Percentiles rank a stretch among this genome's conserved stretches.
These are phyloP conservation scores for Deinandra increscens DNA, from an alignment of 129 eudicot genomes.

Conservation along the genomic window DNA sequence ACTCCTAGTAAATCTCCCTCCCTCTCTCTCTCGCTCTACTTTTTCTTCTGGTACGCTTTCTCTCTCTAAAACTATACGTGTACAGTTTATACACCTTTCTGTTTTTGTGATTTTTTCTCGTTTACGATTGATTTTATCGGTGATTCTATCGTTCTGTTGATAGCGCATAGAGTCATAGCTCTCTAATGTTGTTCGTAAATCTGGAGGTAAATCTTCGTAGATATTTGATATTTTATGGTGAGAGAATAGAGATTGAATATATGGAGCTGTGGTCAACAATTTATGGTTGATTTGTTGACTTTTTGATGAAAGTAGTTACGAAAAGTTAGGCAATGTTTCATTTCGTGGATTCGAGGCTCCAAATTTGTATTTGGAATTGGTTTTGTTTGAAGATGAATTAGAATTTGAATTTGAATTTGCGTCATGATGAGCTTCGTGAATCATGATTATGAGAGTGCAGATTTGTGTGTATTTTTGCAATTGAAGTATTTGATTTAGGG, in stretches of 20 bases:
- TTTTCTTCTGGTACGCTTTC: conserved; percentile 27
- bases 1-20: background rate
- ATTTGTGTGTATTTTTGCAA: too few species aligned
- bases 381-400: conserved; percentile 16
- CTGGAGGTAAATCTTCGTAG: background rate
- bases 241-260: conserved; percentile 1
- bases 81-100: background rate
- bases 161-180: too few species aligned
- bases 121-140: background rate
- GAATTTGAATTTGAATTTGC: conserved; percentile 9
- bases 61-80: conserved; percentile 23
- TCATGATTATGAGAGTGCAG: background rate
- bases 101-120: background rate
- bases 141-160: background rate
- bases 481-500: background rate
- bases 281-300: conserved; percentile 23
- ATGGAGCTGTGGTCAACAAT: conserved; percentile 28
- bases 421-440: conserved; percentile 1
- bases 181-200: background rate
- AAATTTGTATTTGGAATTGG: conserved; percentile 18
- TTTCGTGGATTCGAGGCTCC: conserved; percentile 15
- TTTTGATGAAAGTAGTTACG: background rate
- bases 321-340: background rate
- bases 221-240: background rate
- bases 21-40: conserved; percentile 9